phyloP scores from a whole-genome alignment of 441 rosid species.

The Gossypium trilobum region DNA sequence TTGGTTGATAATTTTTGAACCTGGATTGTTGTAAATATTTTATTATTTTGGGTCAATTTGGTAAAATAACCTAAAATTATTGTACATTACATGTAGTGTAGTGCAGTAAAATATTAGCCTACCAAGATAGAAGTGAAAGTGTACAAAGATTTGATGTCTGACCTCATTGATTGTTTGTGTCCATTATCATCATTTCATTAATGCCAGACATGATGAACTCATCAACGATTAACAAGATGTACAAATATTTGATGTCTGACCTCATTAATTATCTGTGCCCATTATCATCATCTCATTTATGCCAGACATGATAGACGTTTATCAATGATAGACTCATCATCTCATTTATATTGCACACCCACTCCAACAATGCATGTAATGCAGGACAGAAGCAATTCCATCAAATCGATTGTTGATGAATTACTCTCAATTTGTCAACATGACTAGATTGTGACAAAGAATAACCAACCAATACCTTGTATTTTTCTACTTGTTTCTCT shows the following conservation, averaged over 20 bases:
- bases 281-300: conserved; percentile 8
- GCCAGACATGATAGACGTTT: neutral
- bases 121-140: conserved; percentile 4
- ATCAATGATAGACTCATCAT: too few relatives aligned
- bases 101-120: neutral
- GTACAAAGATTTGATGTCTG: conserved; percentile 2
- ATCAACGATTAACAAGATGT: conserved; percentile 2
- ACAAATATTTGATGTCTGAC: neutral
- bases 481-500: conserved; percentile 57
- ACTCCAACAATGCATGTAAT: conserved; percentile 18
- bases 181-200: conserved; percentile 10
- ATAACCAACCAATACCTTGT: conserved; percentile 65
- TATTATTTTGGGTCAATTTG: too few relatives aligned
- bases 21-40: too few relatives aligned
- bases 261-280: conserved; percentile 2
- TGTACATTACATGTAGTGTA: conserved; percentile 4
- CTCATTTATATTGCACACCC: neutral
- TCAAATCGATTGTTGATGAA: conserved; percentile 24
- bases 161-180: neutral
- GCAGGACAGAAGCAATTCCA: conserved; percentile 11
- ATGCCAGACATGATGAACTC: neutral
- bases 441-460: conserved; percentile 64
- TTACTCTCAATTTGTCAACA: conserved; percentile 37
- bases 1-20: too few relatives aligned
- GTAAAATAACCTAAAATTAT: conserved; percentile 1